Evolutionary conservation across 2,329 filamentous ascomycete genomes (phyloP).

Genomic region (Trichoderma aggressivum): DNA sequence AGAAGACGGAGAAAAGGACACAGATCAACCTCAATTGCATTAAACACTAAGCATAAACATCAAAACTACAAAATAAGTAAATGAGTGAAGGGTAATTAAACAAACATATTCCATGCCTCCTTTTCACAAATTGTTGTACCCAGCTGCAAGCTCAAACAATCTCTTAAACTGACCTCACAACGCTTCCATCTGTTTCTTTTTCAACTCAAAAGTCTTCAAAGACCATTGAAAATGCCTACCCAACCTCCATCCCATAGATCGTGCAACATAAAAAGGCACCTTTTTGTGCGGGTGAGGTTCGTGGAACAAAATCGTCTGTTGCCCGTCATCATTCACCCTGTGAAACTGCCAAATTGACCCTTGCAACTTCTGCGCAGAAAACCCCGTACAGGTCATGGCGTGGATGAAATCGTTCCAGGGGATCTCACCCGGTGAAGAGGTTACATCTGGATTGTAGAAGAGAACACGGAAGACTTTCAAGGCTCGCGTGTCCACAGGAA

Average conservation of each 20-base stretch:
- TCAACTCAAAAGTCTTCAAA: slow-evolving; percentile 41
- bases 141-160: not conserved
- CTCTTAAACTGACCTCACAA: not conserved
- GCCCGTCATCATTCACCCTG: slow-evolving; percentile 39
- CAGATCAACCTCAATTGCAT: not conserved
- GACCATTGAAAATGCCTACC: slow-evolving; percentile 50
- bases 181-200: not conserved
- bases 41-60: not conserved
- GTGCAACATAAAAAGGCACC: slow-evolving; percentile 45
- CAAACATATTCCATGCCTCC: not conserved
- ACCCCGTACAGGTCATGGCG: slow-evolving; percentile 49
- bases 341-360: slow-evolving; percentile 60
- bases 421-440: slow-evolving; percentile 45
- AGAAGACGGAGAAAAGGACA: not conserved
- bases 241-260: slow-evolving; percentile 48
- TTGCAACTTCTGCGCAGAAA: slow-evolving; percentile 54
- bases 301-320: slow-evolving; percentile 56
- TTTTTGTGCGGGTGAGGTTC: slow-evolving; percentile 56
- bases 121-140: not conserved
- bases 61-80: not conserved
- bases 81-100: not conserved
- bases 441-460: slow-evolving; percentile 38
- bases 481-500: slow-evolving; percentile 31
- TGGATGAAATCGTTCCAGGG: slow-evolving; percentile 53
- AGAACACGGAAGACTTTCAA: slow-evolving; percentile 39